Base-by-base conservation (phyloP, 257 asterid species). In the Eustoma russellianum region DNA sequence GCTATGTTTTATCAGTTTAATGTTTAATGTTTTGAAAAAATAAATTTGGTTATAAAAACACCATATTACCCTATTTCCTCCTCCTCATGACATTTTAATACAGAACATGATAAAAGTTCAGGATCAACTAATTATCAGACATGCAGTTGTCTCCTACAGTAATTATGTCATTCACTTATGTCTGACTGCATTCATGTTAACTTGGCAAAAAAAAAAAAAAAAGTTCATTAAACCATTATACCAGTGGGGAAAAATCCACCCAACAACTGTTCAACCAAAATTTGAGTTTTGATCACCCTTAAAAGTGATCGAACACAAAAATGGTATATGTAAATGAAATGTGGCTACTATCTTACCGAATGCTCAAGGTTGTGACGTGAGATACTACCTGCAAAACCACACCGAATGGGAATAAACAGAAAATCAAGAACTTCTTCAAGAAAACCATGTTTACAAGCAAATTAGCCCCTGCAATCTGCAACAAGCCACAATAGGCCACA, bases 361-460 rank as follows among this genome's bases (percentile, higher is more conserved):
- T 77, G 52, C 71, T 81, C 93, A 60, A 86, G 64, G 63, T 73
- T 74, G 64, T 71, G 61, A 46, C 30, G 43, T 1, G 86, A 77
- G 61, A 89, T 46, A 33, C 71, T 86, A 48, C 95, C 97, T 89
- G 94, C 82, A 75, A 63, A 68, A 63, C 53, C 34, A 48, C 54
- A 38, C 43, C 43, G 40, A 46, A 40, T 43, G 41, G 33, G 19
- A 65, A 43, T 5, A 52, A 18, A n/a, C 12, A 1, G 12, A 52
- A 50, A 44, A 24, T 6, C 13, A 59, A 44, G 19, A 15, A 9
- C 40, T 9, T 46, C 9, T 0, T 17, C 34, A 17, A 48, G 2
- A 35, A 19, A n/a, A 61, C 50, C 15, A 41, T 19, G 11, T 12
- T 5, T 38, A 38, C 3, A 5, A 38, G 1, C 5, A 38, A 38